Percentiles rank a stretch among this genome's conserved stretches.
Conservation (phyloP, 768 basidiomycete species). For the Coprinopsis marcescibilis region DNA sequence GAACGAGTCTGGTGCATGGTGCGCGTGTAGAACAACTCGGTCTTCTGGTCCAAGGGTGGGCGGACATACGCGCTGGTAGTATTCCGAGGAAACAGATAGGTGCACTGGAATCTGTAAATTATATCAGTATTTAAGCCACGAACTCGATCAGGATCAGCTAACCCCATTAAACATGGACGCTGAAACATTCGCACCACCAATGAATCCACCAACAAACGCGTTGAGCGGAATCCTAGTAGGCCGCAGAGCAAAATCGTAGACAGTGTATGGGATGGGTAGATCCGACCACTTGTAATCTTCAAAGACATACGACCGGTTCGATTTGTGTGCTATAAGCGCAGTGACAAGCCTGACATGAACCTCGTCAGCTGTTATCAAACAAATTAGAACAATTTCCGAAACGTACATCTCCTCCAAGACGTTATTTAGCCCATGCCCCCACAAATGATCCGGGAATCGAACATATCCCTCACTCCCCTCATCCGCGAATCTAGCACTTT, state of each 20-base stretch:
- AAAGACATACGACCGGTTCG: conserved; percentile 54
- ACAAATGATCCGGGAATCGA: conserved; percentile 48
- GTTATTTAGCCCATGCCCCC: conserved; percentile 61
- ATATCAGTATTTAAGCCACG: not conserved
- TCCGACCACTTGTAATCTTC: conserved; percentile 61
- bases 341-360: conserved; percentile 34
- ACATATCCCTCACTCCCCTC: conserved; percentile 29
- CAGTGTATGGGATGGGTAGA: conserved; percentile 43
- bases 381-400: not conserved
- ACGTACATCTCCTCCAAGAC: conserved; percentile 57
- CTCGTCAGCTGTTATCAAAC: not conserved
- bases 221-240: conserved; percentile 50
- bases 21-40: conserved; percentile 25
- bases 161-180: not conserved
- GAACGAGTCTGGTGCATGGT: not conserved
- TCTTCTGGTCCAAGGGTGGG: conserved; percentile 19
- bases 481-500: not conserved
- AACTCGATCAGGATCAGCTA: not conserved
- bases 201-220: conserved; percentile 52
- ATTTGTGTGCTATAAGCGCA: conserved; percentile 44
- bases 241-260: conserved; percentile 49
- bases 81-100: conserved; percentile 38
- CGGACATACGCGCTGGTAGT: conserved; percentile 45
- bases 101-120: not conserved
- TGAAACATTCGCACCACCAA: conserved; percentile 37